These are phyloP conservation scores for Dendrobium catenatum DNA, from an alignment of 106 monocot genomes.

Conservation along the genomic window DNA sequence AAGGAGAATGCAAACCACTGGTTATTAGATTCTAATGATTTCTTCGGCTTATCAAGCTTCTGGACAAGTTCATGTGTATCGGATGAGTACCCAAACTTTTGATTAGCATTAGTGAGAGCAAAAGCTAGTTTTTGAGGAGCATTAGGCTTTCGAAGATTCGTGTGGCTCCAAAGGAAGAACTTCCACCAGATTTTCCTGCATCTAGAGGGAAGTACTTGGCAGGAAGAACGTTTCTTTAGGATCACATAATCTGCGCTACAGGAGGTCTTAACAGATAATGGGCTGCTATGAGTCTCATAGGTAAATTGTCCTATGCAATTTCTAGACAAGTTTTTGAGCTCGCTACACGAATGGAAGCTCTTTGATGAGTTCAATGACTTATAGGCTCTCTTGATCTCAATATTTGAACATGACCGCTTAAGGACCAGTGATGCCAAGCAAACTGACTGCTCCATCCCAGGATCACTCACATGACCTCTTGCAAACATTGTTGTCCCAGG, in stretches of 20 bases:
- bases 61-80: slow-evolving; percentile 53
- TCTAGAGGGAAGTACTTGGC: slow-evolving; percentile 79
- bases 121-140: slow-evolving; percentile 2
- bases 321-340: slow-evolving; percentile 29
- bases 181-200: slow-evolving; percentile 91
- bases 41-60: slow-evolving; percentile 12
- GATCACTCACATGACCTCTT: slow-evolving; percentile 54
- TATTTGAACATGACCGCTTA: slow-evolving; percentile 26
- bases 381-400: no score
- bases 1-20: slow-evolving; percentile 77
- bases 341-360: slow-evolving; percentile 37
- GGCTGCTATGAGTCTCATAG: slow-evolving; percentile 19
- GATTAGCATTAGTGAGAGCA: slow-evolving; percentile 5
- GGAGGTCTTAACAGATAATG: slow-evolving; percentile 42
- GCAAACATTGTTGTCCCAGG: slow-evolving; percentile 5
- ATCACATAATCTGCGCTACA: slow-evolving; percentile 71
- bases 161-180: slow-evolving; percentile 81
- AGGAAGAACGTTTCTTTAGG: slow-evolving; percentile 73
- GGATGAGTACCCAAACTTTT: slow-evolving; percentile 59
- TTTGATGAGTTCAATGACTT: neutral
- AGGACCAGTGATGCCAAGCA: slow-evolving; percentile 34
- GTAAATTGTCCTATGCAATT: neutral
- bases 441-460: slow-evolving; percentile 20
- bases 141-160: slow-evolving; percentile 52
- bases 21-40: slow-evolving; percentile 26